A percentile compares a stretch with the other conserved stretches of the same genome.
Evolutionary conservation across 768 basidiomycete genomes (phyloP).

Genomic region (Cystobasidium ongulense): DNA sequence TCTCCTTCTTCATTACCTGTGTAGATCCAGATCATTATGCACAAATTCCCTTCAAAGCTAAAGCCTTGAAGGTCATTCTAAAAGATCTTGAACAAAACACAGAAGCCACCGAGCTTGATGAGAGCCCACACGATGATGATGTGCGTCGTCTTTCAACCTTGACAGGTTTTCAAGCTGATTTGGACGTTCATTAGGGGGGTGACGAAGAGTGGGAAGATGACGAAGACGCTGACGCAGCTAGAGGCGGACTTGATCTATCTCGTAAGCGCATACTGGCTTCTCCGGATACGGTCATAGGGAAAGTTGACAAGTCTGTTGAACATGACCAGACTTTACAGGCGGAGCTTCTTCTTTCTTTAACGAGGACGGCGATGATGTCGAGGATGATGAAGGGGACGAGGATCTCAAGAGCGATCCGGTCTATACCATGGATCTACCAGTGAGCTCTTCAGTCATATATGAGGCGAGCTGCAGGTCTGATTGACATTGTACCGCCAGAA

Average conservation of each 20-base stretch:
- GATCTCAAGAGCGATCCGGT: conserved; percentile 30
- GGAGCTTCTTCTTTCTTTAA: conserved; percentile 11
- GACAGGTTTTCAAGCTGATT: not conserved
- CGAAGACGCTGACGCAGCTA: conserved; percentile 25
- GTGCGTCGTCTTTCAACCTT: not conserved
- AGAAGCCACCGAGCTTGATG: conserved; percentile 42
- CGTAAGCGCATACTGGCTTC: not conserved
- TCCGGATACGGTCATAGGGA: not conserved
- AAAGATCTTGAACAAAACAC: conserved; percentile 72
- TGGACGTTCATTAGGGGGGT: conserved; percentile 1
- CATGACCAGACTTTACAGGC: not conserved
- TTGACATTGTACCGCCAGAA: too few relatives aligned
- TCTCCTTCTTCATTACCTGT: conserved; percentile 9
- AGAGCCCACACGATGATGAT: conserved; percentile 22
- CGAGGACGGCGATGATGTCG: conserved; percentile 18
- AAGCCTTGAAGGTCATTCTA: conserved; percentile 80
- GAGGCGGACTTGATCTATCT: conserved; percentile 14
- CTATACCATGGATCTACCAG: conserved; percentile 18
- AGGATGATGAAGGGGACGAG: conserved; percentile 27
- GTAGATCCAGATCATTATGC: conserved; percentile 80
- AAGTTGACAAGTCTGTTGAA: too few relatives aligned
- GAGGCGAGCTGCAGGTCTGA: too few relatives aligned
- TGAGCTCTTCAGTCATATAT: not conserved
- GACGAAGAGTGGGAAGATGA: conserved; percentile 34
- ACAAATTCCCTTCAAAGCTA: conserved; percentile 75